These are phyloP conservation scores for Candida cerambycidarum DNA, from an alignment of 805 yeast genomes.

Conservation along the genomic window DNA sequence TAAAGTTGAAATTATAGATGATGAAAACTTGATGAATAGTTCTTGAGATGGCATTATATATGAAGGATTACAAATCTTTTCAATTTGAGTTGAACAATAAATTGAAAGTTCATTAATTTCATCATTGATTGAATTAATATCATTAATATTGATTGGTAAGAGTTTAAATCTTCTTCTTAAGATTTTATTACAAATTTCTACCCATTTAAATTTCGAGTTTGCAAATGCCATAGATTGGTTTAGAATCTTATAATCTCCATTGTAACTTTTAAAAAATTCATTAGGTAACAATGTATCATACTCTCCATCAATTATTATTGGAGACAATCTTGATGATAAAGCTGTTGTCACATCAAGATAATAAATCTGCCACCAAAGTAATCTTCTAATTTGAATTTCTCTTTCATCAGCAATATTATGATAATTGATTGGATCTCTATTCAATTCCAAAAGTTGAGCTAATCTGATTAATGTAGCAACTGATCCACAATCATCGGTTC, in stretches of 20 bases:
- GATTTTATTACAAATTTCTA: conserved; percentile 13
- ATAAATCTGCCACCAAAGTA: conserved; percentile 17
- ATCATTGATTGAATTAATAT: neutral
- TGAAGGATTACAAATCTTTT: conserved; percentile 7
- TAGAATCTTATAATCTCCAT: conserved; percentile 7
- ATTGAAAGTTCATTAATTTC: conserved; percentile 8
- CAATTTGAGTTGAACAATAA: conserved; percentile 12
- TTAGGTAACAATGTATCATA: conserved; percentile 14
- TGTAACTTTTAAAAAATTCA: conserved; percentile 9
- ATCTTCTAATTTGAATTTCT: conserved; percentile 10
- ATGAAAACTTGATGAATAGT: conserved; percentile 9
- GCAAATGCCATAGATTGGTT: conserved; percentile 13
- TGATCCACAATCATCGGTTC: conserved; percentile 16
- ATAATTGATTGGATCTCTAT: conserved; percentile 14
- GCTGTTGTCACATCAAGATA: conserved; percentile 14
- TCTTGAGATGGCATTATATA: conserved; percentile 9
- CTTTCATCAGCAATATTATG: conserved; percentile 9
- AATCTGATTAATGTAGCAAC: conserved; percentile 12
- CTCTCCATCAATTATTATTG: conserved; percentile 13
- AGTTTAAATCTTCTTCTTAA: neutral
- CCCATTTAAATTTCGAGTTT: conserved; percentile 14
- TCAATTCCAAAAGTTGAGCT: conserved; percentile 14
- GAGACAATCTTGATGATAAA: conserved; percentile 14
- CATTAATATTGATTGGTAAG: neutral
- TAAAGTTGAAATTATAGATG: conserved; percentile 13